Percentiles rank a stretch among this genome's conserved stretches.
These are phyloP conservation scores for Xylaria cubensis DNA, from an alignment of 495 filamentous ascomycete genomes.

Conservation along the genomic window DNA sequence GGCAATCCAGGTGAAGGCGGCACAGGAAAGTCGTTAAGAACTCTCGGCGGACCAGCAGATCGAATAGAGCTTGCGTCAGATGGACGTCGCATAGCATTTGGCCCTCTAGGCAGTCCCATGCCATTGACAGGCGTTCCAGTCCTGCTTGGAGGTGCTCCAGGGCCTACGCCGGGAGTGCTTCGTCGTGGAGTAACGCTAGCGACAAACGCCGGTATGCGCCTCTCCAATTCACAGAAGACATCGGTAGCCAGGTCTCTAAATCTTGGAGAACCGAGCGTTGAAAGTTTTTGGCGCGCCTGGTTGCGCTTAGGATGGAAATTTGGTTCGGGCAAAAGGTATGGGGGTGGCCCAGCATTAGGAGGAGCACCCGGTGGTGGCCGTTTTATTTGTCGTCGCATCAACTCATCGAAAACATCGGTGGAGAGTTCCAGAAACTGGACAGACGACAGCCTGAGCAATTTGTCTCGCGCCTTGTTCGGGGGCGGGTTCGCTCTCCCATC, in stretches of 20 bases:
- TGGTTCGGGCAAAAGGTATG: constrained; percentile 78
- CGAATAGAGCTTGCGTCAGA: constrained; percentile 62
- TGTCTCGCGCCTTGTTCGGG: constrained; percentile 89
- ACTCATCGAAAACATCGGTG: constrained; percentile 96
- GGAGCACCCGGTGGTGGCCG: constrained; percentile 61
- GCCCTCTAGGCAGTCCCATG: constrained; percentile 53
- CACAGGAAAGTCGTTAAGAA: constrained; percentile 52
- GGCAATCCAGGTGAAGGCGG: constrained; percentile 51
- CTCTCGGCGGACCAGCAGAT: constrained; percentile 41
- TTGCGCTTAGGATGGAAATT: constrained; percentile 97
- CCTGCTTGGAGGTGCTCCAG: constrained; percentile 60
- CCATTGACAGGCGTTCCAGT: constrained; percentile 64
- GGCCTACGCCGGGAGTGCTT: constrained; percentile 70
- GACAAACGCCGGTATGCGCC: constrained; percentile 84
- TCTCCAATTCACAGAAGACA: constrained; percentile 92
- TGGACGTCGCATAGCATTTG: constrained; percentile 54
- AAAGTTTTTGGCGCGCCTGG: constrained; percentile 91
- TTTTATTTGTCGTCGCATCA: constrained; percentile 78
- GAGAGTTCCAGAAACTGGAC: constrained; percentile 97
- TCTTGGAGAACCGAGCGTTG: constrained; percentile 79
- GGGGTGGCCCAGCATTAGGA: constrained; percentile 61
- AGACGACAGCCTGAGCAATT: constrained; percentile 83
- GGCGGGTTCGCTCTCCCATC: constrained; percentile 77
- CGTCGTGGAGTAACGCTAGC: constrained; percentile 68
- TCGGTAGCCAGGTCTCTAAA: constrained; percentile 94